Conservation (phyloP, 768 basidiomycete species). For the Lactarius tabidus region DNA sequence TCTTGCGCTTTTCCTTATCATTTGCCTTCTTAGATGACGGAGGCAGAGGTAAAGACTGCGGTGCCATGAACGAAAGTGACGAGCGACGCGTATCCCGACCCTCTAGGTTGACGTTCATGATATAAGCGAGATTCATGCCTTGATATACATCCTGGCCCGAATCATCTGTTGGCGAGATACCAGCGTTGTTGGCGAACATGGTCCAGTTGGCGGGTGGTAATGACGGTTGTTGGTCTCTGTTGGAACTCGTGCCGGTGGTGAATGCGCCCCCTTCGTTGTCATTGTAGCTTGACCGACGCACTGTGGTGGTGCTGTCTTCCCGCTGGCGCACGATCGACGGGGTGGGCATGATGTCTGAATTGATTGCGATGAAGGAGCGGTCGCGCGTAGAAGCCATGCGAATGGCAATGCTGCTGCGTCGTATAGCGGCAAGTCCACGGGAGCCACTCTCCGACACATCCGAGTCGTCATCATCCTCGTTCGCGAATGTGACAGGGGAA, state of each 20-base stretch:
- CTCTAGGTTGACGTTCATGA: conserved; percentile 12
- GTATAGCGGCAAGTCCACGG: conserved; percentile 15
- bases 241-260: not conserved
- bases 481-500: conserved; percentile 21
- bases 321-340: conserved; percentile 9
- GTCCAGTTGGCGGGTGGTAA: conserved; percentile 18
- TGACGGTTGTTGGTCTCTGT: conserved; percentile 12
- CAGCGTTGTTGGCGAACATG: conserved; percentile 13
- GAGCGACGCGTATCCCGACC: conserved; percentile 18
- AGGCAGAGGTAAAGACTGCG: conserved; percentile 16
- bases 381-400: conserved; percentile 13
- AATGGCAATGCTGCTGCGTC: conserved; percentile 20
- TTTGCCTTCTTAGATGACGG: conserved; percentile 12
- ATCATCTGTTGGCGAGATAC: not conserved
- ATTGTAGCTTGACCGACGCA: conserved; percentile 10
- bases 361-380: not conserved
- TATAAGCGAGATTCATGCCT: conserved; percentile 21
- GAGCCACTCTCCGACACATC: conserved; percentile 18
- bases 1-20: conserved; percentile 22
- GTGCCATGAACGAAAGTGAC: conserved; percentile 20
- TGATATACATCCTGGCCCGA: conserved; percentile 16
- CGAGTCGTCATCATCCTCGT: conserved; percentile 17
- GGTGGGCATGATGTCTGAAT: not conserved
- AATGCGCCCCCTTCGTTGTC: not conserved
- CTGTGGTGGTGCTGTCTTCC: conserved; percentile 13